These are phyloP conservation scores for Coemansia sp. DNA, from an alignment of 192 early-diverging fungal species.

Conservation along the genomic window DNA sequence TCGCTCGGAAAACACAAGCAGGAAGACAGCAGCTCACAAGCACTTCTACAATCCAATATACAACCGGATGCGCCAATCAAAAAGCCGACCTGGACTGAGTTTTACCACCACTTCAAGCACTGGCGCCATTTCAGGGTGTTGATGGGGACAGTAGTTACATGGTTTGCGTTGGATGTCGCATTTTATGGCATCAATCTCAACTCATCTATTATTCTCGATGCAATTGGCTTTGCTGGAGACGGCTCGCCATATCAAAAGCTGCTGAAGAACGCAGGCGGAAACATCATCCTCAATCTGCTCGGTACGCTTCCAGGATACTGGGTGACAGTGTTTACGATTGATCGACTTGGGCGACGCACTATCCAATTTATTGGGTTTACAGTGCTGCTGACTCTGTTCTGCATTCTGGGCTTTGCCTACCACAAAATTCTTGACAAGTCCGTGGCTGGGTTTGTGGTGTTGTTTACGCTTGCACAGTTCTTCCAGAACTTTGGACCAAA, in stretches of 20 bases:
- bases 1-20: slow-evolving; percentile 14
- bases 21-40: slow-evolving; percentile 6
- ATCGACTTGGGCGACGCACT: slow-evolving; percentile 83
- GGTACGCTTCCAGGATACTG: slow-evolving; percentile 95
- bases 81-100: slow-evolving; percentile 56
- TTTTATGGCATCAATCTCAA: slow-evolving; percentile 85
- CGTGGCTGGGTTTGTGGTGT: slow-evolving; percentile 58
- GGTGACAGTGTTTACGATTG: slow-evolving; percentile 88
- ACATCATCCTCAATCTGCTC: slow-evolving; percentile 84
- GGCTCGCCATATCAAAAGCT: slow-evolving; percentile 46
- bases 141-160: slow-evolving; percentile 69
- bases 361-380: slow-evolving; percentile 92
- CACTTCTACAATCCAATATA: slow-evolving; percentile 48
- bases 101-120: slow-evolving; percentile 43
- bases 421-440: slow-evolving; percentile 63
- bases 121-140: slow-evolving; percentile 73
- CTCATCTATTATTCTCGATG: slow-evolving; percentile 68
- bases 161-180: slow-evolving; percentile 43
- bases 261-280: slow-evolving; percentile 78
- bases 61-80: slow-evolving; percentile 6
- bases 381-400: slow-evolving; percentile 72
- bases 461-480: slow-evolving; percentile 56
- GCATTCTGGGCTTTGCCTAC: slow-evolving; percentile 71
- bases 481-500: slow-evolving; percentile 82
- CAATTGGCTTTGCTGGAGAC: slow-evolving; percentile 65